A percentile compares a stretch with the other conserved stretches of the same genome.
Evolutionary conservation across 352 stramenopile species (phyloP).

Genomic region (Phytophthora agathidicida): DNA sequence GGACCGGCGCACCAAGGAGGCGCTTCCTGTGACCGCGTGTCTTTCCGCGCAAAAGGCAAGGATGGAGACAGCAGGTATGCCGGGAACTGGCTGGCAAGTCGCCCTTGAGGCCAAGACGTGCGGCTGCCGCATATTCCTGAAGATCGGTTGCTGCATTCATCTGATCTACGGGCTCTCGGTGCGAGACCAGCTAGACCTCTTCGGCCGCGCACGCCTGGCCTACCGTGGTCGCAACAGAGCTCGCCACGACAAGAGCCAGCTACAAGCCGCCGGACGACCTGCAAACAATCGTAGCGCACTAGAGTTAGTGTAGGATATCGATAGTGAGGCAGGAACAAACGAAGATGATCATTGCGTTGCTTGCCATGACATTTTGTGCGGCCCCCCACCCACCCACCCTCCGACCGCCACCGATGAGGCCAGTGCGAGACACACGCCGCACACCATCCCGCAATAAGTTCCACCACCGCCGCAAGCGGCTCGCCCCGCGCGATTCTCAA

Average conservation of each 20-base stretch:
- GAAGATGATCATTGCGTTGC: not conserved
- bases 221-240: not conserved
- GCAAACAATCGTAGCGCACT: not conserved
- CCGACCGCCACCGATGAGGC: not conserved
- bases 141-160: not conserved
- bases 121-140: not conserved
- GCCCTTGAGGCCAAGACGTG: not conserved
- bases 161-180: not conserved
- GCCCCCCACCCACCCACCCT: not conserved
- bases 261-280: not conserved
- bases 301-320: not conserved
- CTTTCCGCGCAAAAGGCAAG: not conserved
- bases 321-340: too few species aligned
- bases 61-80: not conserved
- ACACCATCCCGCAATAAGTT: not conserved
- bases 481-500: not conserved
- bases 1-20: not conserved
- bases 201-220: not conserved
- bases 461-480: not conserved
- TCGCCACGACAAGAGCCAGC: not conserved
- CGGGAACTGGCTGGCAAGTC: not conserved
- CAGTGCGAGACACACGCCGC: not conserved
- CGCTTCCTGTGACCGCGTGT: not conserved
- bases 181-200: not conserved
- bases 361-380: not conserved